phyloP scores from a whole-genome alignment of 371 early-diverging fungal genomes.

The Apophysomyces sp. region DNA sequence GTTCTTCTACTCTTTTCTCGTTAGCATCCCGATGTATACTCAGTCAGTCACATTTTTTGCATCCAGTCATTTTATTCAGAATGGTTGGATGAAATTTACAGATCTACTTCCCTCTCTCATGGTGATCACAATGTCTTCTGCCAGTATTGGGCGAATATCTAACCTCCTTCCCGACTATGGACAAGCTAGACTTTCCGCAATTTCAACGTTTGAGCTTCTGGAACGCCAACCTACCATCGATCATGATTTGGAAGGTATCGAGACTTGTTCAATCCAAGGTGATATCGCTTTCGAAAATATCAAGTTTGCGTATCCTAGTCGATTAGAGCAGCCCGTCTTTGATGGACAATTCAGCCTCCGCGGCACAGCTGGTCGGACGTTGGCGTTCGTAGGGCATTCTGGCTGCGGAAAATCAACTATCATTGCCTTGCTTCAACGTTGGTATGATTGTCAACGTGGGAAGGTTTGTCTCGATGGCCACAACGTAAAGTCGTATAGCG shows the following conservation, averaged over 20 bases:
- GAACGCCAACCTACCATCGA: conserved; percentile 64
- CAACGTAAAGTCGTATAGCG: conserved; percentile 56
- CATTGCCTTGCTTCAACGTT: conserved; percentile 75
- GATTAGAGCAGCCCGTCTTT: conserved; percentile 77
- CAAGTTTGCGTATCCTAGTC: conserved; percentile 79
- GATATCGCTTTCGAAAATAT: conserved; percentile 46
- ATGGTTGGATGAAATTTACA: conserved; percentile 22
- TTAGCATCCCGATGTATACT: conserved; percentile 56
- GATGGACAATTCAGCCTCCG: conserved; percentile 68
- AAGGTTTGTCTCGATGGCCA: conserved; percentile 55
- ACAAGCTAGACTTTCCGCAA: conserved; percentile 74
- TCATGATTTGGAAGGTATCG: conserved; percentile 24
- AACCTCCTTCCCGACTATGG: conserved; percentile 51
- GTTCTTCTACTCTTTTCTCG: conserved; percentile 60
- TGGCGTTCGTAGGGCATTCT: conserved; percentile 84
- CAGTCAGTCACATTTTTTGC: conserved; percentile 55
- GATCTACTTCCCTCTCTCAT: conserved; percentile 61
- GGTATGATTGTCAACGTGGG: conserved; percentile 73
- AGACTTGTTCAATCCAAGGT: conserved; percentile 32
- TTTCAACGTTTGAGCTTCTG: conserved; percentile 61
- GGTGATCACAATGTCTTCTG: conserved; percentile 63
- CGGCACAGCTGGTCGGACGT: conserved; percentile 73
- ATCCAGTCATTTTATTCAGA: conserved; percentile 41
- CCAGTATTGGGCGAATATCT: conserved; percentile 52
- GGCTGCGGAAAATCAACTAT: conserved; percentile 89